Percentiles rank a stretch among this genome's conserved stretches.
These are phyloP conservation scores for Rhynchosporium agropyri DNA, from an alignment of 2,329 filamentous ascomycete species.

Conservation along the genomic window DNA sequence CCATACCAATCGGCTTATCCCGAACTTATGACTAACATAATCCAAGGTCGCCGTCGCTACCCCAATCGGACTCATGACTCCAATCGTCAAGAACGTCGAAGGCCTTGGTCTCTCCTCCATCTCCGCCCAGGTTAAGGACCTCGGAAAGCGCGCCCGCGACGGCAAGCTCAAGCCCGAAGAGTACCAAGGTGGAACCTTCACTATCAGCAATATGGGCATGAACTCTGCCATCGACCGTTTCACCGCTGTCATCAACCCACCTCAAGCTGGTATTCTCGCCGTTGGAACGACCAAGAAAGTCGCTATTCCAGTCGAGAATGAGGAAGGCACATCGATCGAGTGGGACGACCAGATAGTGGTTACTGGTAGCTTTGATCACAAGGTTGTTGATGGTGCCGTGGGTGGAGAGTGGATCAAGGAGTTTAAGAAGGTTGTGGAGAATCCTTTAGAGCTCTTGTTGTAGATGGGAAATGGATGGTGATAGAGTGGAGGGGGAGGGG, in stretches of 20 bases:
- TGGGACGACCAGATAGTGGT: constrained; percentile 98
- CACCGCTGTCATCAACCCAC: constrained; percentile 98
- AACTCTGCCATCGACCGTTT: constrained; percentile 95
- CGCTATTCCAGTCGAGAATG: constrained; percentile 80
- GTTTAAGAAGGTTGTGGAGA: constrained; percentile 97
- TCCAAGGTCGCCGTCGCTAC: constrained; percentile 60
- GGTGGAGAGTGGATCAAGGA: constrained; percentile 96
- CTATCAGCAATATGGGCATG: constrained; percentile 99
- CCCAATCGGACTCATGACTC: constrained; percentile 91
- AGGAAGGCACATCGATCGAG: constrained; percentile 76
- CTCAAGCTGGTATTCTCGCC: constrained; percentile 92
- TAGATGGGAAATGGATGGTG: constrained; percentile 45
- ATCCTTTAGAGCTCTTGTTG: constrained; percentile 91
- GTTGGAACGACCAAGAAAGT: constrained; percentile 97
- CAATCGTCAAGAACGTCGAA: constrained; percentile 90
- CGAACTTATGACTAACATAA: background rate
- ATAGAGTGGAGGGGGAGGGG: constrained; percentile 5
- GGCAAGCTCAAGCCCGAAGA: constrained; percentile 99
- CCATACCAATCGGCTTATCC: background rate
- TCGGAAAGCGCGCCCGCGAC: constrained; percentile 93
- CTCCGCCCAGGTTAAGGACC: constrained; percentile 88
- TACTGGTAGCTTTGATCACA: constrained; percentile 97
- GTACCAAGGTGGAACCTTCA: constrained; percentile 98
- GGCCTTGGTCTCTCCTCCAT: constrained; percentile 85
- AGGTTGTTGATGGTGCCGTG: constrained; percentile 94